Evolutionary conservation across 2,329 filamentous ascomycete genomes (phyloP), one percentile per base, ranked within the genome.

Genomic region (Exophiala aquamarina): DNA sequence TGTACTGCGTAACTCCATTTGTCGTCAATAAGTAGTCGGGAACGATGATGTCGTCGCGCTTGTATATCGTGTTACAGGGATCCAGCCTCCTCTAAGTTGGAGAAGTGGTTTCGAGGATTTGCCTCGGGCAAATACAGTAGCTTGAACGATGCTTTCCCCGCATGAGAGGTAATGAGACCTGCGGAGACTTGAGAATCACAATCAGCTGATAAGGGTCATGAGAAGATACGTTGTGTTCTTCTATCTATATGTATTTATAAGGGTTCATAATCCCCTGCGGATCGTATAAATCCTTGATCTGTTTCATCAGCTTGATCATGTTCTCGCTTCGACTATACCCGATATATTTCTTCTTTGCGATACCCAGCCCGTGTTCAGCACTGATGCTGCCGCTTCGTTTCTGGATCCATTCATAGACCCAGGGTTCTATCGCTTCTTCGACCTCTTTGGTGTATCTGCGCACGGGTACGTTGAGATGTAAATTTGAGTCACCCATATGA

Each of bases 181-280:
- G n/a, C n/a, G n/a, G n/a, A n/a, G n/a, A n/a, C n/a, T n/a, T n/a
- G n/a, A n/a, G n/a, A n/a, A n/a, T n/a, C n/a, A n/a, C n/a, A n/a
- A n/a, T n/a, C n/a, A n/a, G n/a, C n/a, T n/a, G n/a, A n/a, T n/a
- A n/a, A n/a, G n/a, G n/a, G n/a, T n/a, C n/a, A n/a, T 26, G 23
- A 11, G 11, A 6, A 26, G 11, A 26, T 26, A 11, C 11, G 23
- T 26, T 19, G 11, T 11, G n/a, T n/a, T n/a, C n/a, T 19, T 6
- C 15, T 18, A 28, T 23, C 40, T 52, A 55, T 49, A 97, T 86
- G 68, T 96, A 97, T 72, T 97, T 97, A 76, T 97, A 97, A 1
- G 92, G 92, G 71, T 96, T 97, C 89, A 97, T 94, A 70, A 97
- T 97, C 38, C 90, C 91, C 59, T 95, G 95, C 63, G 91, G 93